Evolutionary conservation across 108 stramenopile genomes (phyloP), one percentile per base, ranked within the genome.

Genomic region (Cyclostephanos tholiformis): DNA sequence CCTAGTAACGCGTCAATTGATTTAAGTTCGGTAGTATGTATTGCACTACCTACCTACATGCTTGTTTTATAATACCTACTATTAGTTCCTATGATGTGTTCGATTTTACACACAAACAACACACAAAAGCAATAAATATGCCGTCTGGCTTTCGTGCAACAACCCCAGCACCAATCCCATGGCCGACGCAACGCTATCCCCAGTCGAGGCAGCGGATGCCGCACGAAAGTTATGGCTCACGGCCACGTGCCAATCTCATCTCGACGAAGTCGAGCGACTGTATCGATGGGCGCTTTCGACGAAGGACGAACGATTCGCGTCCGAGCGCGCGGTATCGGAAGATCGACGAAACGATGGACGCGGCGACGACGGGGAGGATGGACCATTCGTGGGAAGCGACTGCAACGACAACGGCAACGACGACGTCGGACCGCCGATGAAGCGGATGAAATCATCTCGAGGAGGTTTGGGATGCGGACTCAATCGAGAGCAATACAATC

Each of bases 221-320:
- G 77, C 70, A 16, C 57, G 77, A 60, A 39, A 68, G 52, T 35
- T 78, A 4, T 82, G 82, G 82, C 72, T 82, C 16, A 29, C 66
- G 35, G 51, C 76, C 30, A 74, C 65, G 17, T 30, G 52, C 19
- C 61, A 59, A 70, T 60, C 71, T 0, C 86, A 89, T 63, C 51
- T 89, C 20, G 85, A 84, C 26, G 53, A 73, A 44, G 88, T 89
- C 1, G 88, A 89, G 65, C 53, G 63, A 27, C 62, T 89, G 29
- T 87, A 85, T 26, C 74, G 82, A 35, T 41, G 52, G 14, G 85
- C 80, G 2, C 67, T 87, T 30, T 78, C 87, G 67, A 53, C 80
- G 29, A 88, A 80, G 55, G 61, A 27, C 14, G 43, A 12, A 1
- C 27, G 5, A 50, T 2, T 44, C 36, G 25, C 22, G 17, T 25